These are phyloP conservation scores for Calonectria pseudoreteaudii DNA, from an alignment of 2,329 filamentous ascomycete species.

Conservation along the genomic window DNA sequence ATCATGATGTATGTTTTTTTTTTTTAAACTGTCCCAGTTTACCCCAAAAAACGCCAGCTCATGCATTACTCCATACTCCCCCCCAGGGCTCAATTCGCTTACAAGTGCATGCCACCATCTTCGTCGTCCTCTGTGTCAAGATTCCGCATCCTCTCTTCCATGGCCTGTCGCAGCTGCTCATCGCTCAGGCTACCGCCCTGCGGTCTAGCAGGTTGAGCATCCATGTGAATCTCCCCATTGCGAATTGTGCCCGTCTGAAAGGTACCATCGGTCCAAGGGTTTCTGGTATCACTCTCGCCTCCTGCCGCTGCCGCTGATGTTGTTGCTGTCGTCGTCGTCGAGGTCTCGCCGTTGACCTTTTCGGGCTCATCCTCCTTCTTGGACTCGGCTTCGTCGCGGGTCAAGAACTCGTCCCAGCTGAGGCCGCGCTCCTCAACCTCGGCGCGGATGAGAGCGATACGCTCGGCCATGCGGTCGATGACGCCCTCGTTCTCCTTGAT, in stretches of 20 bases:
- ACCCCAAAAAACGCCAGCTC: conserved; percentile 39
- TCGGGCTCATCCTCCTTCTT: conserved; percentile 35
- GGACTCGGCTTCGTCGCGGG: conserved; percentile 57
- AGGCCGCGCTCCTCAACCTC: conserved; percentile 73
- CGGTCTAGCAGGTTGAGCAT: conserved; percentile 42
- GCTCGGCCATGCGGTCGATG: conserved; percentile 74
- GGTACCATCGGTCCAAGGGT: conserved; percentile 72
- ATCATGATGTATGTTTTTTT: conserved; percentile 19
- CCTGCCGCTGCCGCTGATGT: conserved; percentile 17
- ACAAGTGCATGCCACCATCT: conserved; percentile 74
- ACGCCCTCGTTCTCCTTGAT: conserved; percentile 79
- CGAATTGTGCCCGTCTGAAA: conserved; percentile 71
- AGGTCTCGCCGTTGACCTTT: conserved; percentile 14
- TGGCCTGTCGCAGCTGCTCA: conserved; percentile 66
- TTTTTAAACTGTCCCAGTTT: conserved; percentile 21
- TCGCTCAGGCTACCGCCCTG: conserved; percentile 65
- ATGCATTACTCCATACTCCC: conserved; percentile 17
- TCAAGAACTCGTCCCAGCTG: conserved; percentile 68
- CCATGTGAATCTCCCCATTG: conserved; percentile 61
- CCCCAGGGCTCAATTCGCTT: conserved; percentile 12
- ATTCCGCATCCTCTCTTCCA: conserved; percentile 66
- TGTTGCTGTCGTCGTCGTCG: background rate
- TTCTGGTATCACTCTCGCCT: conserved; percentile 38
- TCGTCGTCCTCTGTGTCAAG: conserved; percentile 56
- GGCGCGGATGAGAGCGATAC: conserved; percentile 70